Evolutionary conservation across 495 filamentous ascomycete genomes (phyloP), one percentile per base, ranked within the genome.

Genomic region (Xylaria cubensis): DNA sequence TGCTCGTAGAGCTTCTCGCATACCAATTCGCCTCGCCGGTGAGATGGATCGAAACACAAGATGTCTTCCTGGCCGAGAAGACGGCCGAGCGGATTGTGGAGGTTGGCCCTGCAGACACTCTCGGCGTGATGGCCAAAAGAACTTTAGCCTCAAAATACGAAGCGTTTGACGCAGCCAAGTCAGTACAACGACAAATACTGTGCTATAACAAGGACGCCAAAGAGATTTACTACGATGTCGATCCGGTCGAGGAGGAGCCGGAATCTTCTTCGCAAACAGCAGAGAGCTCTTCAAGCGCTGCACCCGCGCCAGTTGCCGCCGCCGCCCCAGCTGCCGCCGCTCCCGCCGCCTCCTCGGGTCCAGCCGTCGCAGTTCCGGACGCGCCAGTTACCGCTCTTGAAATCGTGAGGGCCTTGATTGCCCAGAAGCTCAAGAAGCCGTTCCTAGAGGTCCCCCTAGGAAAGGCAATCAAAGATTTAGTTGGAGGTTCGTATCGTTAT

Each of bases 191-290:
- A 75, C 95, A 98, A 82, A 98, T 99, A 82, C 90, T 98, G 51
- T 98, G 96, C 86, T 99, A 98, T 87, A 98, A 97, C 83, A 99
- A 99, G 82, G 96, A 99, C 79, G 93, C 94, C 12, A 98, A 97
- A 80, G 96, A 98, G 80, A 99, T 99, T 74, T 99, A 99, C 85
- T 99, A 99, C 81, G 95, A 97, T 81, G 94, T 97, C 50, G 96
- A 99, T 78, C 97, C 97, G 0, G 88, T 96, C 15, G 94, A 97
- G 77, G 96, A 99, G 55, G 95, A 98, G 83, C 88, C 90, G 29
- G 91, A 90, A 74, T 79, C 90, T 39, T 74, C 87, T 26, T 78
- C 86, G 29, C 82, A 86, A 67, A 77, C 84, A 36, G 76, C 87
- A 15, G 83, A 82, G 69, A 76, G 81, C 36, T 80, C 83, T 21